These are phyloP conservation scores for Salvia splendens DNA, from an alignment of 257 asterid genomes.

Conservation along the genomic window DNA sequence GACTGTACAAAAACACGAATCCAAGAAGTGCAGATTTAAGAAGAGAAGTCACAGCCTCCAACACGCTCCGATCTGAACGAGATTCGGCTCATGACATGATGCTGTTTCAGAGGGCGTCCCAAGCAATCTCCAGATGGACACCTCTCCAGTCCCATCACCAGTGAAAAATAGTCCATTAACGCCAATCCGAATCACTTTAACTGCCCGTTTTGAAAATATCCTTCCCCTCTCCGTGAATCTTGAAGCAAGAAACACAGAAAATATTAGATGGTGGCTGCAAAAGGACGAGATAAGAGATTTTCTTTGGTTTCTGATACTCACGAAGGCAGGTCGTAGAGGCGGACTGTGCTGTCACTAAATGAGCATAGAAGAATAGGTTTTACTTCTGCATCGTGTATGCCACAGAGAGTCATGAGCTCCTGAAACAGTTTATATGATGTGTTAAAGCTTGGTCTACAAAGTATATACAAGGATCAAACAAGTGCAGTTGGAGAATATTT, in stretches of 20 bases:
- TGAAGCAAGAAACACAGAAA: background rate
- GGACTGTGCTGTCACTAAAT: constrained; percentile 40
- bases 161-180: constrained; percentile 46
- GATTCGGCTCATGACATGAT: background rate
- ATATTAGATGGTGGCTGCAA: constrained; percentile 28
- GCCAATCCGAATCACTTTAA: constrained; percentile 36
- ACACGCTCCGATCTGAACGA: background rate
- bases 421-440: constrained; percentile 22
- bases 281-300: background rate
- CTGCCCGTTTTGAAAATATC: constrained; percentile 39
- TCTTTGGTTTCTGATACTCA: constrained; percentile 29
- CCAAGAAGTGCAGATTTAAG: background rate
- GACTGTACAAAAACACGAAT: background rate
- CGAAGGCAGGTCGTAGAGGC: constrained; percentile 57
- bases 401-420: constrained; percentile 47
- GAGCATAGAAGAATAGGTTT: constrained; percentile 53
- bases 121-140: constrained; percentile 50
- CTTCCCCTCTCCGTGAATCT: constrained; percentile 60
- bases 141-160: constrained; percentile 55
- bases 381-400: constrained; percentile 44
- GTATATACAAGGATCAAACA: background rate
- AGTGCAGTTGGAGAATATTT: background rate
- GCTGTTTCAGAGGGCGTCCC: background rate
- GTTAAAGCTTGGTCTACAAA: no score
- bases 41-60: background rate